Conservation (phyloP, 176 grass and related monocot species). For the Avena eriantha region DNA sequence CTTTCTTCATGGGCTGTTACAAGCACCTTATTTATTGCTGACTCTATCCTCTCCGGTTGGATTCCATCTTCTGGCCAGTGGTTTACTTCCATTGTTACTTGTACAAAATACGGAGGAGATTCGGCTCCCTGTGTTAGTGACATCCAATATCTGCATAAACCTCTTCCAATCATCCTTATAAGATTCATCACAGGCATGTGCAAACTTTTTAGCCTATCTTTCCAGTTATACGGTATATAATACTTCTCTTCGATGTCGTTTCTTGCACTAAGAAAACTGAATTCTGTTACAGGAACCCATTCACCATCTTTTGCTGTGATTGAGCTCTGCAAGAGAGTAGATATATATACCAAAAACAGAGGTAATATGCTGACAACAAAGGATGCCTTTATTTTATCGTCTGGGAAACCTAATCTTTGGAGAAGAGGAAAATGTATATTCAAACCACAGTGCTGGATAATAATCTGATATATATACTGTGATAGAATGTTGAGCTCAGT, state of each 20-base stretch:
- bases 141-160: slow-evolving; percentile 88
- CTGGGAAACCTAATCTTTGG: slow-evolving; percentile 90
- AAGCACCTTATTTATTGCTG: slow-evolving; percentile 88
- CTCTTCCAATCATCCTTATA: slow-evolving; percentile 62
- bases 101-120: slow-evolving; percentile 96
- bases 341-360: slow-evolving; percentile 96
- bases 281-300: slow-evolving; percentile 91
- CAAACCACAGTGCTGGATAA: slow-evolving; percentile 96
- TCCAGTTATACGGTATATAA: slow-evolving; percentile 50
- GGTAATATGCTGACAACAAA: slow-evolving; percentile 92
- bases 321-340: slow-evolving; percentile 90
- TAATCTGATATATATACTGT: slow-evolving; percentile 97
- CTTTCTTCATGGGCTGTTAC: slow-evolving; percentile 77
- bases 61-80: slow-evolving; percentile 98
- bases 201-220: slow-evolving; percentile 55
- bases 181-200: slow-evolving; percentile 67
- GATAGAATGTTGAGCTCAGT: slow-evolving; percentile 92
- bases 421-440: slow-evolving; percentile 74
- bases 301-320: slow-evolving; percentile 98
- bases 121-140: slow-evolving; percentile 93
- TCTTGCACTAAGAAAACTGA: slow-evolving; percentile 72
- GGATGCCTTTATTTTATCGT: slow-evolving; percentile 86
- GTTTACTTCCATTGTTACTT: slow-evolving; percentile 90
- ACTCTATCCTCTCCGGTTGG: slow-evolving; percentile 95
- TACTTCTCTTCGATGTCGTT: slow-evolving; percentile 65